phyloP scores from a whole-genome alignment of 352 stramenopile species.

The Phytopythium vexans region DNA sequence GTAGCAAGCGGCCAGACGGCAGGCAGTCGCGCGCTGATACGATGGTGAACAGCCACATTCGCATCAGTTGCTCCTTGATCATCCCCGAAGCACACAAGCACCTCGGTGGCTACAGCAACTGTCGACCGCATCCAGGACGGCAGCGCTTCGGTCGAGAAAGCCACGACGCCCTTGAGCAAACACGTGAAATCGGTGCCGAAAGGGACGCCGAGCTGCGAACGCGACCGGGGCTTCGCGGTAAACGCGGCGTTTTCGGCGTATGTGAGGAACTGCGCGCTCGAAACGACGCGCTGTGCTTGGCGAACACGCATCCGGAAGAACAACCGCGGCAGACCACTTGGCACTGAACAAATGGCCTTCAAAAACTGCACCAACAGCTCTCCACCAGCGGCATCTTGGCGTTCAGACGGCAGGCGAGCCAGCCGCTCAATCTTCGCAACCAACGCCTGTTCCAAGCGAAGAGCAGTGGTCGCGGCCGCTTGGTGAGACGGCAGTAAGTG shows the following conservation, averaged over 20 bases:
- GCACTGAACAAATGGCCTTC: conserved; percentile 20
- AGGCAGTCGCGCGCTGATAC: conserved; percentile 16
- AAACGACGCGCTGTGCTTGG: conserved; percentile 16
- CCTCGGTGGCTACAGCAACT: conserved; percentile 18
- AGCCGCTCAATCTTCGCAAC: background rate
- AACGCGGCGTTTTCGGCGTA: conserved; percentile 37
- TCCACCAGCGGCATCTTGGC: conserved; percentile 18
- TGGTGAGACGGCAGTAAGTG: background rate
- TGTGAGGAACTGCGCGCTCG: conserved; percentile 46
- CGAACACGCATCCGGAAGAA: conserved; percentile 42
- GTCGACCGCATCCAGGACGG: conserved; percentile 8
- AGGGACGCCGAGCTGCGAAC: conserved; percentile 46
- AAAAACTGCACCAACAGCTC: conserved; percentile 39
- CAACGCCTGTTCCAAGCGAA: conserved; percentile 1
- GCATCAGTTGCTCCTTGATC: background rate
- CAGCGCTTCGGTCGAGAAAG: conserved; percentile 19
- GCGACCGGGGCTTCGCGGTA: conserved; percentile 39
- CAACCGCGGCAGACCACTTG: conserved; percentile 22
- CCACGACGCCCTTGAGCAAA: conserved; percentile 36
- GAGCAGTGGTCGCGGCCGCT: background rate
- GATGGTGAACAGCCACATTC: conserved; percentile 14
- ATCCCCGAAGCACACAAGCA: conserved; percentile 25
- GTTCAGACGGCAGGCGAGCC: conserved; percentile 8
- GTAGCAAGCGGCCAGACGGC: conserved; percentile 13
- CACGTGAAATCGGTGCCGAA: conserved; percentile 50